A percentile compares a stretch with the other conserved stretches of the same genome.
Conservation (phyloP, 768 basidiomycete species). For the Suillus hirtellus region DNA sequence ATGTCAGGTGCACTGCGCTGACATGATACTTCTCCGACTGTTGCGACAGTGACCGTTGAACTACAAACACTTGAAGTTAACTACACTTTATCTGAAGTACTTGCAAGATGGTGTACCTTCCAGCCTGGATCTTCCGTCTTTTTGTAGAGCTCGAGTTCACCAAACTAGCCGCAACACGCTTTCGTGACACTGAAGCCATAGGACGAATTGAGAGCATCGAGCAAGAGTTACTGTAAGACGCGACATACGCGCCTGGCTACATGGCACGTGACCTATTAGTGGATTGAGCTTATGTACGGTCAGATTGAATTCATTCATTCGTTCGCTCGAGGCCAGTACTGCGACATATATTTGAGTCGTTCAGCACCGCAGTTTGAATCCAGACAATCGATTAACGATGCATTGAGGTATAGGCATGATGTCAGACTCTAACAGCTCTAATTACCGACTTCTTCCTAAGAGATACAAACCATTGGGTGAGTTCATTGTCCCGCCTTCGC, state of each 20-base stretch:
- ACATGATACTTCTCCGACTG: constrained; percentile 6
- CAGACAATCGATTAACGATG: neutral
- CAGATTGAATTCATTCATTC: no score
- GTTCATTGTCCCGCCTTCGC: neutral
- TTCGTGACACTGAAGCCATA: constrained; percentile 8
- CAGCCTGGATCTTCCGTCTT: constrained; percentile 3
- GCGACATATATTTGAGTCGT: neutral
- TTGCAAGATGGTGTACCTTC: neutral
- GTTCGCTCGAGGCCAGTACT: neutral
- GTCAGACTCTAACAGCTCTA: neutral
- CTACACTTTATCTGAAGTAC: neutral
- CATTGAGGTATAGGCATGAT: neutral
- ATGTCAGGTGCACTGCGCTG: constrained; percentile 9
- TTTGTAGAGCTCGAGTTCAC: neutral
- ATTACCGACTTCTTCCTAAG: neutral
- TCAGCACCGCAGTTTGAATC: neutral
- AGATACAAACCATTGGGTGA: neutral
- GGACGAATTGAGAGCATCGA: neutral
- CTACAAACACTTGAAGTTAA: constrained; percentile 12
- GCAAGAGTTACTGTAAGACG: no score
- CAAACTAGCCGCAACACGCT: constrained; percentile 1
- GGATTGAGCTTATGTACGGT: no score
- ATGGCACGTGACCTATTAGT: no score
- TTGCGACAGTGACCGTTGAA: constrained; percentile 17
- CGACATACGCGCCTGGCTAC: no score